Evolutionary conservation across 306 rosid genomes (phyloP), one percentile per base, ranked within the genome.

Genomic region (Castanea mollissima): DNA sequence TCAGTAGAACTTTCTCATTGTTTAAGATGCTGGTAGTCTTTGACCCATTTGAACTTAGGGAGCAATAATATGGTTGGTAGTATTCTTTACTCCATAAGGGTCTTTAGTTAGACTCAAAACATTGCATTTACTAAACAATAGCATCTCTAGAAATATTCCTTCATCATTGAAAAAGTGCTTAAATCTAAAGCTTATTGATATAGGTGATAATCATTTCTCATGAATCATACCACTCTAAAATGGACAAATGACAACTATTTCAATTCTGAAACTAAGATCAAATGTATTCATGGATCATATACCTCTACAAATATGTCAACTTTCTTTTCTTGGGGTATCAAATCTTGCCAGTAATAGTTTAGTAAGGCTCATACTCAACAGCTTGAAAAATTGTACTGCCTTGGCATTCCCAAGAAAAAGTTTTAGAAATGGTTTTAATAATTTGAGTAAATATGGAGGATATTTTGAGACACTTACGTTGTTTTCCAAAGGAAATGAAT

Each of bases 1-100:
- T 49, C 83, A 0, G 83, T 83, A 27, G 75, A 55, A 35, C 25
- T 87, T 18, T 72, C 86, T 15, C 3, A 79, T 41, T 81, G 74
- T 2, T 78, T 79, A 83, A 49, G 23, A 54, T 5, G 51, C 2
- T 67, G n/a, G 11, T 0, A 38, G 2, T 38, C 46, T 38, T 38
- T 38, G 11, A 2, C 46, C 46, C 3, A 38, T 38, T 21, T 83
- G 20, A 2, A 57, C 74, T 0, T 75, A 67, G 56, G 70, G 14
- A n/a, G 19, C 56, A 81, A 81, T 79, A 62, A 76, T 1, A 59
- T 81, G 0, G 73, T 78, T 0, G 83, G 88, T 0, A 15, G 51
- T 9, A 56, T 85, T 59, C 88, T 85, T 1, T 5, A 9, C 7
- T 81, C 84, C 21, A 58, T 75, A 63, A 10, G 73, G 73, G 0